phyloP scores from a whole-genome alignment of 331 rosid genomes.

The Malus hybrid region DNA sequence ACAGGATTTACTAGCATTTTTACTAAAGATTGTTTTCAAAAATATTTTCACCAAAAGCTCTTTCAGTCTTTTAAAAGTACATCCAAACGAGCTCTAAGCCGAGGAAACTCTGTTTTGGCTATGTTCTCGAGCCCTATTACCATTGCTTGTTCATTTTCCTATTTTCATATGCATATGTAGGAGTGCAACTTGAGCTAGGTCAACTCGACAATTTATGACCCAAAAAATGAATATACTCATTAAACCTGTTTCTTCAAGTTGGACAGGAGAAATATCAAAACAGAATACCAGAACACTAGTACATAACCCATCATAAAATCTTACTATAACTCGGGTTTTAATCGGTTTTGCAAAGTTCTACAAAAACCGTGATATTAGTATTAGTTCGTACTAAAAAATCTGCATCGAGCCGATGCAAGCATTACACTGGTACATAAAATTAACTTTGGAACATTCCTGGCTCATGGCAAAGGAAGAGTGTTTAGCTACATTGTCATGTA shows the following conservation, averaged over 20 bases:
- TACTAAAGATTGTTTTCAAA: too few species aligned
- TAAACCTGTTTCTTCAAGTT: not conserved
- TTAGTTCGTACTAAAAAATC: conserved; percentile 2
- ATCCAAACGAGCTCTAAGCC: too few species aligned
- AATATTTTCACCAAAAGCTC: too few species aligned
- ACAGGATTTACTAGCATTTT: too few species aligned
- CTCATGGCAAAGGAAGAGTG: not conserved
- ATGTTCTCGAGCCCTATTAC: too few species aligned
- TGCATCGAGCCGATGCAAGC: conserved; percentile 46
- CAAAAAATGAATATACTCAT: not conserved
- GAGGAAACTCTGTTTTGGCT: too few species aligned
- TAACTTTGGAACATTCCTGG: conserved; percentile 12
- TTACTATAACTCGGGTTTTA: not conserved
- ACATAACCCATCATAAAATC: not conserved
- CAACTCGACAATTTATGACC: too few species aligned
- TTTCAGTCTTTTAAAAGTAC: too few species aligned
- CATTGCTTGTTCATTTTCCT: too few species aligned
- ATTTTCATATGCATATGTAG: too few species aligned
- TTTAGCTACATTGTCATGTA: not conserved
- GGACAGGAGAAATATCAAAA: too few species aligned
- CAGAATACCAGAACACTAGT: not conserved
- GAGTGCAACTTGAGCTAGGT: too few species aligned
- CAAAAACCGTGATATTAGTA: not conserved
- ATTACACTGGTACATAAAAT: conserved; percentile 21
- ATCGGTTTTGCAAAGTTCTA: not conserved